Evolutionary conservation across 169 alveolate genomes (phyloP).

Genomic region (Cystoisospora suis): DNA sequence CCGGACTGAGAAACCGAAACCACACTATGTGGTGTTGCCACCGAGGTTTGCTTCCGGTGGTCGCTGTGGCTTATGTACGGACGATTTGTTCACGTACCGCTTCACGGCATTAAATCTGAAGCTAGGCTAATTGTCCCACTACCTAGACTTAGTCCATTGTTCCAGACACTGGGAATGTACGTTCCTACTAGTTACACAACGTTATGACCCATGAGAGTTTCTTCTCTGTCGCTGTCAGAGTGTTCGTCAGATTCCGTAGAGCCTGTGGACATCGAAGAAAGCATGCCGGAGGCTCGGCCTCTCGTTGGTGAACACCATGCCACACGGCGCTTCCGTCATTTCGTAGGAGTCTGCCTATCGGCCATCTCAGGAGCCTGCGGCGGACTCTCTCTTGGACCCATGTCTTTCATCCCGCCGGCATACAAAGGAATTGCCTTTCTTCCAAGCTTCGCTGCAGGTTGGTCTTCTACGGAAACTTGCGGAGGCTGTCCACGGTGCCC

Average conservation of each 20-base stretch:
- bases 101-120: no score
- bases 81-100: no score
- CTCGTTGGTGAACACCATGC: background rate
- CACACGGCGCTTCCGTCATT: background rate
- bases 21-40: no score
- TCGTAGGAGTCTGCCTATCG: background rate
- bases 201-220: no score
- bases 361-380: conserved; percentile 5
- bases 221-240: background rate
- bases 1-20: no score
- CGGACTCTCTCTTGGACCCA: conserved; percentile 42
- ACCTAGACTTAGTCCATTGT: background rate
- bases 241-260: background rate
- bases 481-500: background rate
- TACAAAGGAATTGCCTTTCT: conserved; percentile 38
- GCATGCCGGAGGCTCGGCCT: background rate
- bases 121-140: no score
- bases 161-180: background rate
- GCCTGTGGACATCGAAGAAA: background rate
- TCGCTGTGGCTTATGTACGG: no score
- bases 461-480: no score
- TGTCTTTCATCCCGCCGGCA: conserved; percentile 31
- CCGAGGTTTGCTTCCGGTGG: background rate
- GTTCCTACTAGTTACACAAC: background rate
- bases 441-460: conserved; percentile 39